A percentile compares a stretch with the other conserved stretches of the same genome.
phyloP scores from a whole-genome alignment of 2,329 filamentous ascomycete species.

The Neonectria ditissima region DNA sequence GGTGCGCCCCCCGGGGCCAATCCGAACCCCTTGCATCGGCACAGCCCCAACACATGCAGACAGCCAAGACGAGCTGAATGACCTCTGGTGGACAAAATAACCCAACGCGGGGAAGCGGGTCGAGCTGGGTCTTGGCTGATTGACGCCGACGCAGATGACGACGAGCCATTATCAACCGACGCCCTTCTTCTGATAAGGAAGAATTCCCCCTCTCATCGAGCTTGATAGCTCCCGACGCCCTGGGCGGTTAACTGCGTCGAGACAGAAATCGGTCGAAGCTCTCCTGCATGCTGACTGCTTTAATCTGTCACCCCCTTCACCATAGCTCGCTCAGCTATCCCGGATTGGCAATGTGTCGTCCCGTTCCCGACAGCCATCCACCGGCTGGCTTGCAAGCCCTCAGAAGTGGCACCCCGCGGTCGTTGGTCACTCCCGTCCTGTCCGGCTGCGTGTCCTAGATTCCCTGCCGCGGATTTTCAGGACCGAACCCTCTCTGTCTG shows the following conservation, averaged over 20 bases:
- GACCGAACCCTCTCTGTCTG: constrained; percentile 22
- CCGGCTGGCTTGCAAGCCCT: constrained; percentile 5
- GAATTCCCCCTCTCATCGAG: neutral
- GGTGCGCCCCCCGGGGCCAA: constrained; percentile 25
- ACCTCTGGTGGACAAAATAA: constrained; percentile 11
- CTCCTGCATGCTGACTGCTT: constrained; percentile 1
- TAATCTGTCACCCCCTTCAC: neutral
- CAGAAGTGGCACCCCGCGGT: neutral
- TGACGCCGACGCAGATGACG: constrained; percentile 10
- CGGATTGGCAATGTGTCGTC: neutral
- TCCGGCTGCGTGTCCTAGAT: constrained; percentile 25
- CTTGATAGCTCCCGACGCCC: neutral
- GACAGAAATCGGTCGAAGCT: neutral
- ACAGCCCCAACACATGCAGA: constrained; percentile 35
- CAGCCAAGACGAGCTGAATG: constrained; percentile 41
- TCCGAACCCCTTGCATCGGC: constrained; percentile 36
- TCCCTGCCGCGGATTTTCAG: constrained; percentile 16
- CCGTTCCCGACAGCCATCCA: neutral
- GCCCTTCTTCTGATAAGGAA: neutral
- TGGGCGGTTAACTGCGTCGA: neutral
- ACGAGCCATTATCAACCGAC: constrained; percentile 6
- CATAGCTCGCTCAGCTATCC: constrained; percentile 26
- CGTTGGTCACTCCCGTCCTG: constrained; percentile 12
- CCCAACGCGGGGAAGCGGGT: constrained; percentile 24
- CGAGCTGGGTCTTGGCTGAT: constrained; percentile 8